phyloP scores from a whole-genome alignment of 768 basidiomycete genomes.

The Naganishia vishniacii region DNA sequence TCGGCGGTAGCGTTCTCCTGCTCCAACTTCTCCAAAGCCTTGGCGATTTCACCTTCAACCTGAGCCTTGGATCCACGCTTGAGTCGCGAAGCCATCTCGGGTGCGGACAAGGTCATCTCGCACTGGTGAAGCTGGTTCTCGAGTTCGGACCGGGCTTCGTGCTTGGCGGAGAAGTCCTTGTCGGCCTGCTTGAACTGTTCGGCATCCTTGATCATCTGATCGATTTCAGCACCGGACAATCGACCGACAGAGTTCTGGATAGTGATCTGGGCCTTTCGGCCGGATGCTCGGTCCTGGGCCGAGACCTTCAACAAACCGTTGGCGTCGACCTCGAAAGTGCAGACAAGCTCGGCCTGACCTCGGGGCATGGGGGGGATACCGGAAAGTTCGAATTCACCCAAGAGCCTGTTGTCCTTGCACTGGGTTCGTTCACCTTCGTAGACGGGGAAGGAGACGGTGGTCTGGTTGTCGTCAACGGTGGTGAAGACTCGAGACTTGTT shows the following conservation, averaged over 20 bases:
- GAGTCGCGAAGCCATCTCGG: conserved; percentile 96
- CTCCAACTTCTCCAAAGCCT: conserved; percentile 96
- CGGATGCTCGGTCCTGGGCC: conserved; percentile 94
- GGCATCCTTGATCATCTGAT: conserved; percentile 99
- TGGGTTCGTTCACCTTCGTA: conserved; percentile 99
- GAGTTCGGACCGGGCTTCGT: conserved; percentile 96
- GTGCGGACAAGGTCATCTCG: conserved; percentile 89
- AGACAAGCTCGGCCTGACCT: conserved; percentile 98
- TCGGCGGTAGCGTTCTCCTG: conserved; percentile 89
- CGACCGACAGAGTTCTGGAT: conserved; percentile 99
- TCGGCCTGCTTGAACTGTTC: conserved; percentile 61
- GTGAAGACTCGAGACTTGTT: conserved; percentile 99
- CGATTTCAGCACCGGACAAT: conserved; percentile 93
- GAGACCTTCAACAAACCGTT: conserved; percentile 99
- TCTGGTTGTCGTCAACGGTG: conserved; percentile 99
- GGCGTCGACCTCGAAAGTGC: conserved; percentile 98
- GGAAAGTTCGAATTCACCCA: conserved; percentile 98
- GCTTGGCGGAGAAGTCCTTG: conserved; percentile 95
- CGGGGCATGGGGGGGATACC: conserved; percentile 99
- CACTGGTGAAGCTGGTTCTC: conserved; percentile 97
- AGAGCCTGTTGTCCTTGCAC: conserved; percentile 97
- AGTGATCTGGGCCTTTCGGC: conserved; percentile 92
- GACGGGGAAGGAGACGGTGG: conserved; percentile 99
- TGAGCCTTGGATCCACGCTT: conserved; percentile 92
- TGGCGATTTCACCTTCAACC: conserved; percentile 95